Conservation (phyloP, 257 asterid species). For the Solanum commersonii region DNA sequence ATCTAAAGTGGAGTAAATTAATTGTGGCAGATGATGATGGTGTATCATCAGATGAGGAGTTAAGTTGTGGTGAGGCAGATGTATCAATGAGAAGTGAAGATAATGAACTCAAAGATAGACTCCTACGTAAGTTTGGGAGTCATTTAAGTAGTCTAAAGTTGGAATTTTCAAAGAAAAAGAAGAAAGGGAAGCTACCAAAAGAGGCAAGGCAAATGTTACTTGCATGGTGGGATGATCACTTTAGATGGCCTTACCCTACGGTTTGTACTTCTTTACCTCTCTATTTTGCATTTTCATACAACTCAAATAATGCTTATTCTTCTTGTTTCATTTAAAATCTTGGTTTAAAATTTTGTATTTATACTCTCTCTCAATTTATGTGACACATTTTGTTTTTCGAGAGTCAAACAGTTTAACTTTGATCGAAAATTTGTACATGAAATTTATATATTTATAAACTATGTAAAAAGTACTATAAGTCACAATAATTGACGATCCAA, state of each 20-base stretch:
- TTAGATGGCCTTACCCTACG: constrained; percentile 92
- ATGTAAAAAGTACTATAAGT: too few relatives aligned
- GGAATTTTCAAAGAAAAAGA: constrained; percentile 76
- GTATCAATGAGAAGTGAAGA: constrained; percentile 39
- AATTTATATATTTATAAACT: too few relatives aligned
- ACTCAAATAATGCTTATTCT: not conserved
- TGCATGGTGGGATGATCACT: constrained; percentile 80
- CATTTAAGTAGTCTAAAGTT: constrained; percentile 49
- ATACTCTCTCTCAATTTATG: too few relatives aligned
- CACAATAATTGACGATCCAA: too few relatives aligned
- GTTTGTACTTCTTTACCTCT: constrained; percentile 16
- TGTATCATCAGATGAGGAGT: constrained; percentile 66
- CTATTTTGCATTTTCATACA: not conserved
- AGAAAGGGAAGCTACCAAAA: constrained; percentile 80
- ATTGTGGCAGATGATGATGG: constrained; percentile 36
- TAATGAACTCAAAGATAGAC: constrained; percentile 54
- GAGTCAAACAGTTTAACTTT: too few relatives aligned
- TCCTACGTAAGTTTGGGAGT: constrained; percentile 50
- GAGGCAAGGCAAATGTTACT: constrained; percentile 60
- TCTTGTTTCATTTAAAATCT: too few relatives aligned
- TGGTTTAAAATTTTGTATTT: too few relatives aligned
- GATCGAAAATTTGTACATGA: accelerated
- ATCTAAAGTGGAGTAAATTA: not conserved
- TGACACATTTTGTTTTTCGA: too few relatives aligned
- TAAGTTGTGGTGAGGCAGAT: constrained; percentile 53